Percentiles rank a stretch among this genome's conserved stretches.
Evolutionary conservation across 2,329 filamentous ascomycete genomes (phyloP).

Genomic region (Colletotrichum coccodes): DNA sequence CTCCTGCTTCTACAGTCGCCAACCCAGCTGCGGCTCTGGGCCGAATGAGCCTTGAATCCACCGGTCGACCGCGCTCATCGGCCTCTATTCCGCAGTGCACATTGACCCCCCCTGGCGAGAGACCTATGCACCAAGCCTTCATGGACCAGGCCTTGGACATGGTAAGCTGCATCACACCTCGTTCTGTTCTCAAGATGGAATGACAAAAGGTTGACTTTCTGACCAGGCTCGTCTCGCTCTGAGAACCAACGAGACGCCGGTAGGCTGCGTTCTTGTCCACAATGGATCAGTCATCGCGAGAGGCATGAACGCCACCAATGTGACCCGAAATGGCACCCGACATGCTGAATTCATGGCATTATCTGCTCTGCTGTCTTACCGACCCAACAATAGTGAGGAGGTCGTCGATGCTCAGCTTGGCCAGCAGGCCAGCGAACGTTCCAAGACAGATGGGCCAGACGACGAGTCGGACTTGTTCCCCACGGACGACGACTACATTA

Average conservation of each 20-base stretch:
- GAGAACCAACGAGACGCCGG: conserved; percentile 88
- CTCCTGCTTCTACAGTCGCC: not conserved
- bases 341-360: conserved; percentile 97
- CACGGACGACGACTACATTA: conserved; percentile 62
- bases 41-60: conserved; percentile 33
- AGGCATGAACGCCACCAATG: conserved; percentile 97
- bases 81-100: not conserved
- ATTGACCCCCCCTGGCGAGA: conserved; percentile 41
- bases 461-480: conserved; percentile 39
- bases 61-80: conserved; percentile 5
- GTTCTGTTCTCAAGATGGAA: not conserved
- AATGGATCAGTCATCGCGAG: conserved; percentile 81
- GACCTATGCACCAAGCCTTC: conserved; percentile 65
- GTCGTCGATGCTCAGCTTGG: conserved; percentile 8
- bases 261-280: conserved; percentile 93
- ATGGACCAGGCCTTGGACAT: conserved; percentile 89
- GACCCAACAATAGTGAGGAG: conserved; percentile 36
- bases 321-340: conserved; percentile 88
- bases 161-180: conserved; percentile 60
- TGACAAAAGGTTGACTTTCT: not conserved
- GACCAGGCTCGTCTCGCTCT: conserved; percentile 85
- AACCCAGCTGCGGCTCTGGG: conserved; percentile 29
- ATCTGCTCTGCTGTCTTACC: conserved; percentile 61
- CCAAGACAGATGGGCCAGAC: conserved; percentile 34
- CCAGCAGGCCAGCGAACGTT: conserved; percentile 15